These are phyloP conservation scores for Phytophthora sp. DNA, from an alignment of 352 stramenopile species.

Conservation along the genomic window DNA sequence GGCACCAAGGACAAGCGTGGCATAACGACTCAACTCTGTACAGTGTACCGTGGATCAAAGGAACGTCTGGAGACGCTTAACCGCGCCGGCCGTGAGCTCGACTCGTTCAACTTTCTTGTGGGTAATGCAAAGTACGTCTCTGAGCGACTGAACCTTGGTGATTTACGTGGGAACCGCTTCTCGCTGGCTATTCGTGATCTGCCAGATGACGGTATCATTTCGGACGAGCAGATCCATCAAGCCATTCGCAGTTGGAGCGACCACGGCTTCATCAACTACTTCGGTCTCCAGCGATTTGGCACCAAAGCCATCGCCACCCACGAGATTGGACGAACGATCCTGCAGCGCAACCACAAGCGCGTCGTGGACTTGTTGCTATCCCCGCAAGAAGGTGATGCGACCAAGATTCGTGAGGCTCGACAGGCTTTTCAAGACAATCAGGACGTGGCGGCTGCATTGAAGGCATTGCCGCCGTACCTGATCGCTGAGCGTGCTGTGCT, in stretches of 20 bases:
- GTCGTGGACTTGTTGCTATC: constrained; percentile 93
- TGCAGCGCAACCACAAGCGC: constrained; percentile 92
- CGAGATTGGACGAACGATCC: constrained; percentile 92
- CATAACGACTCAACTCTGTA: constrained; percentile 96
- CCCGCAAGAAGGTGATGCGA: constrained; percentile 77
- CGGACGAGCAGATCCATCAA: constrained; percentile 63
- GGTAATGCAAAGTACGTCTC: constrained; percentile 93
- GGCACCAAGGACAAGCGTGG: constrained; percentile 98
- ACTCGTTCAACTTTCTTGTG: constrained; percentile 91
- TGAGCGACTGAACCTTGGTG: constrained; percentile 92
- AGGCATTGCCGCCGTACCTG: constrained; percentile 77
- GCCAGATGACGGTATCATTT: constrained; percentile 54
- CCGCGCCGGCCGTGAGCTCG: constrained; percentile 57
- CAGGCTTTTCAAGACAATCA: constrained; percentile 69
- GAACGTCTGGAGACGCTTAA: constrained; percentile 87
- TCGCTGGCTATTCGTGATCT: constrained; percentile 95
- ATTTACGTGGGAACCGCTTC: constrained; percentile 95
- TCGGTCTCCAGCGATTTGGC: constrained; percentile 97
- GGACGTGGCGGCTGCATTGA: constrained; percentile 62
- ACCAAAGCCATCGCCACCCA: constrained; percentile 89
- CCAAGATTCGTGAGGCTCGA: constrained; percentile 74
- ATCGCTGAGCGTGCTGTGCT: constrained; percentile 81
- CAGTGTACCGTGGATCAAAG: constrained; percentile 81
- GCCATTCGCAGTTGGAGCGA: constrained; percentile 76
- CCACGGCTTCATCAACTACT: constrained; percentile 98